Evolutionary conservation across 306 rosid genomes (phyloP).

Genomic region (Malus fusca): DNA sequence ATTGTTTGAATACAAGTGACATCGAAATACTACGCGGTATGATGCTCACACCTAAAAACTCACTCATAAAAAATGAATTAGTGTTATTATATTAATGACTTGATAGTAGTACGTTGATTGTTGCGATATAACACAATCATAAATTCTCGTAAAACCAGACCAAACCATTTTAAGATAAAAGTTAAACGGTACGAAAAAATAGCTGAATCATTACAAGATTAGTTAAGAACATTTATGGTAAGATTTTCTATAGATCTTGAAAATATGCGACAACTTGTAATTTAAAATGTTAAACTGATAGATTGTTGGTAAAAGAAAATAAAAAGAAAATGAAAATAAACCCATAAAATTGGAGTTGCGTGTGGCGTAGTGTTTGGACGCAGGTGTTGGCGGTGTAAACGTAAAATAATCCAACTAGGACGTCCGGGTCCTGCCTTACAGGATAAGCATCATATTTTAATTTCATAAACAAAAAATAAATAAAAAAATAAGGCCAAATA

Average conservation of each 20-base stretch:
- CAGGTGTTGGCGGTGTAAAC: neutral
- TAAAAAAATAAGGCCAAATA: neutral
- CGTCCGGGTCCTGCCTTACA: neutral
- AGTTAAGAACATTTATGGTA: no score
- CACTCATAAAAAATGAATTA: neutral
- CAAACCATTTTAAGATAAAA: neutral
- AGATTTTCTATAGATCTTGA: no score
- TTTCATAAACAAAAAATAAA: neutral
- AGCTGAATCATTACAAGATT: no score
- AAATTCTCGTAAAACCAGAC: neutral
- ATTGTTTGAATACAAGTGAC: neutral
- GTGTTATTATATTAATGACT: neutral
- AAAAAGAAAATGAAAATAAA: neutral
- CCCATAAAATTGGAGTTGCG: neutral
- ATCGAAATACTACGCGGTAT: neutral
- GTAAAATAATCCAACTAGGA: neutral
- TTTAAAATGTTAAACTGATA: no score
- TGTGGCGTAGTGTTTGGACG: neutral
- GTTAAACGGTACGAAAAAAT: no score
- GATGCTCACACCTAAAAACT: neutral
- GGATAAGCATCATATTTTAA: slow-evolving; percentile 1
- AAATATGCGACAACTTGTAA: no score
- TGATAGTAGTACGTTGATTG: neutral
- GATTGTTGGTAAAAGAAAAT: no score
- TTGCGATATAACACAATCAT: neutral